Base-by-base conservation (phyloP, 2,329 filamentous ascomycete genomes). In the Paecilomyces dactylethromorphus region DNA sequence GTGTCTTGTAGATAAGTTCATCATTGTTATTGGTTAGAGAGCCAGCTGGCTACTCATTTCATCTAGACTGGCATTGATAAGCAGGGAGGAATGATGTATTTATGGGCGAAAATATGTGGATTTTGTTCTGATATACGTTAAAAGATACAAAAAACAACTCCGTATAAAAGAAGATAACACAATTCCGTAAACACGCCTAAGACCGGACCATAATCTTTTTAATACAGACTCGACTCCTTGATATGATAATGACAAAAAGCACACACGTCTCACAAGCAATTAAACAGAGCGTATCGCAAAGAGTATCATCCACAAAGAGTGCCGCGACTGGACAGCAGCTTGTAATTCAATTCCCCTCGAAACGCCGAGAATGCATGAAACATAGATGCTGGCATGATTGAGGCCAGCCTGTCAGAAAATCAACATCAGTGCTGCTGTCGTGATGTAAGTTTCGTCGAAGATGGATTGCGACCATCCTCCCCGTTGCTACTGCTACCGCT, bases 401-500 rank as follows among this genome's bases (percentile, higher is more conserved):
- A 35, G n/a, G 10, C 15, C 15, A 45, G 39, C 39, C 18, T 8
- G 10, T 45, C 4, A 21, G 5, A 45, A 45, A 10, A 39, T n/a
- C 15, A 18, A n/a, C n/a, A 45, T 45, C 39, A 45, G 15, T 45
- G 39, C 18, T 8, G 15, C 11, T 1, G 39, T 45, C 39, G 39
- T 45, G n/a, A 45, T 22, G 57, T 59, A 26, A 56, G 31, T 54
- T 60, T 59, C 39, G 57, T 63, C 21, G 61, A 56, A 26, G 60
- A 58, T 12, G 50, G 54, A 39, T 60, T 60, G 2, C 53, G 18
- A 11, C 62, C 63, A 49, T 59, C 59, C 52, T 64, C 62, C 26
- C 55, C 60, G 53, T 59, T 59, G 54, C 65, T 69, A 49, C 61
- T 67, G 51, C 65, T 64, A 62, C 63, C 22, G 60, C 60, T 15